A percentile compares a stretch with the other conserved stretches of the same genome.
Conservation (phyloP, 2,329 filamentous ascomycete species). For the Emmonsia crescens region DNA sequence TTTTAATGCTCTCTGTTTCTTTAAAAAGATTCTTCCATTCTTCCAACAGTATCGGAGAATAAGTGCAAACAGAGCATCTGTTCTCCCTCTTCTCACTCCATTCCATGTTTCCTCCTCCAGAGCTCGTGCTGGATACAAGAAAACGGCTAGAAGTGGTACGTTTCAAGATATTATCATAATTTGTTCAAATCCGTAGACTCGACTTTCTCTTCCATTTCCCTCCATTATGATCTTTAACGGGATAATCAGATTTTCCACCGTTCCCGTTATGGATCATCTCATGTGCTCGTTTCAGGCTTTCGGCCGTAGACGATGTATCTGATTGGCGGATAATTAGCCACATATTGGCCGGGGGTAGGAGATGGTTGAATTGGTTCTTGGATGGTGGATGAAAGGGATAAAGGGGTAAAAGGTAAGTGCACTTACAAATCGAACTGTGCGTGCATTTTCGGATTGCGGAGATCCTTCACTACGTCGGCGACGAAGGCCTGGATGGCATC, state of each 20-base stretch:
- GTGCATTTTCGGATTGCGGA: slow-evolving; percentile 4
- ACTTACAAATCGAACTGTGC: slow-evolving; percentile 2
- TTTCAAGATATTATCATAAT: background rate
- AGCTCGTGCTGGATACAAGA: background rate
- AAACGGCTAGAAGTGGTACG: background rate
- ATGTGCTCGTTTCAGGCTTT: background rate
- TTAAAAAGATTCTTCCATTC: background rate
- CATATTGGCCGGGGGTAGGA: background rate
- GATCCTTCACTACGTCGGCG: background rate
- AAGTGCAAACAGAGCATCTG: background rate
- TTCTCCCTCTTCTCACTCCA: background rate
- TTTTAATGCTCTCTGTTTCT: background rate
- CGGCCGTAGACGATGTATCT: slow-evolving; percentile 3
- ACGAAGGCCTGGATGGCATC: slow-evolving; percentile 3
- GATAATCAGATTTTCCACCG: background rate
- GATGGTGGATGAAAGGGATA: background rate
- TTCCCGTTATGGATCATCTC: background rate
- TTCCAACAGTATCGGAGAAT: background rate
- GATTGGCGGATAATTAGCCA: background rate
- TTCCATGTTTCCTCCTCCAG: background rate
- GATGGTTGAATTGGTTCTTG: background rate
- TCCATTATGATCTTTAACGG: too few species aligned
- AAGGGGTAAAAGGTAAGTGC: background rate
- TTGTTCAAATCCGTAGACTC: too few species aligned
- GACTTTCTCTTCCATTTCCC: too few species aligned